Evolutionary conservation across 768 basidiomycete species (phyloP).

Genomic region (Sistotremastrum niveocremeum): DNA sequence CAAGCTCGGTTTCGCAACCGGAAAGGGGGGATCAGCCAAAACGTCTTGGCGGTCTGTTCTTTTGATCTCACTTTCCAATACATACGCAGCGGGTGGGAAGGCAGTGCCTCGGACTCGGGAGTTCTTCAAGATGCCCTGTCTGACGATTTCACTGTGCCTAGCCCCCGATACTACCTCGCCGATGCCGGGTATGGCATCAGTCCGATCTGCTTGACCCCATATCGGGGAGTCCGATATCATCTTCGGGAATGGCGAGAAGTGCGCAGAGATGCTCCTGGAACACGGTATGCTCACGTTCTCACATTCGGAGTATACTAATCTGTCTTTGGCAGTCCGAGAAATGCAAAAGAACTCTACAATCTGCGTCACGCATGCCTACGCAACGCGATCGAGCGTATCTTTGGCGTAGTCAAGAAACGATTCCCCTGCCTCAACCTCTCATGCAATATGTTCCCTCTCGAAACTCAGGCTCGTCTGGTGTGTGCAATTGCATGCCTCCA

Average conservation of each 20-base stretch:
- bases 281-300: too few relatives aligned
- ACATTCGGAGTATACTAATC: too few relatives aligned
- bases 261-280: too few relatives aligned
- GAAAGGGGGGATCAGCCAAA: conserved; percentile 15
- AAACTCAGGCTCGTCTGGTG: conserved; percentile 11
- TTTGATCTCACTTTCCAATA: conserved; percentile 16
- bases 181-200: conserved; percentile 24
- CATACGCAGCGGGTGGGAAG: conserved; percentile 16
- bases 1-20: conserved; percentile 11
- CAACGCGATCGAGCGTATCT: conserved; percentile 15
- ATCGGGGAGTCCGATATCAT: conserved; percentile 20
- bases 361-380: conserved; percentile 11
- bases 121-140: conserved; percentile 14
- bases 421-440: too few relatives aligned
- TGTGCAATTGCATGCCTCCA: conserved; percentile 9
- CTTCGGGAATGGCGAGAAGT: conserved; percentile 18
- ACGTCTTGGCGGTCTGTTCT: conserved; percentile 16
- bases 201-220: conserved; percentile 17
- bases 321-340: conserved; percentile 11
- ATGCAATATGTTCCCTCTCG: conserved; percentile 2
- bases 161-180: conserved; percentile 17
- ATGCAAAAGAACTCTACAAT: conserved; percentile 14
- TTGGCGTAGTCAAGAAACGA: conserved; percentile 12
- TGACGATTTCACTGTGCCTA: conserved; percentile 11
- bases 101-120: conserved; percentile 15